Evolutionary conservation across 163 green algal genomes (phyloP), one percentile per base, ranked within the genome.

Genomic region (Scenedesmus sp.): DNA sequence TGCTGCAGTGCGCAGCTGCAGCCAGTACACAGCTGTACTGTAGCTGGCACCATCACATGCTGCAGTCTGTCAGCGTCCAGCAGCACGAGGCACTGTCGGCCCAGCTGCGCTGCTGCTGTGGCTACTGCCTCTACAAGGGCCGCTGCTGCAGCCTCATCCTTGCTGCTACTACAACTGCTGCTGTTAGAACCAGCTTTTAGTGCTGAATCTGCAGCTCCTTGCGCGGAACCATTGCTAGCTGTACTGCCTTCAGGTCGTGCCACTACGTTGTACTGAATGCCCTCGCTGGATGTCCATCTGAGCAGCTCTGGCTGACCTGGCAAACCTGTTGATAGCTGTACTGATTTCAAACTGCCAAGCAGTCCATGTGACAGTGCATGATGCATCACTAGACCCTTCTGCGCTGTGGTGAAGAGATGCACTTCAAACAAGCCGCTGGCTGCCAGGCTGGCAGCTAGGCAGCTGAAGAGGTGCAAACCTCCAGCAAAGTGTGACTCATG

Each of bases 401-500:
- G 67, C 7, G 74, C 74, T 20, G 76, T 66, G 4, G 55, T 87
- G 76, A 91, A 66, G 12, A 86, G 20, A 9, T 77, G 56, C 2
- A 91, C 76, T 13, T 46, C 1, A 4, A 59, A 57, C 15, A 57
- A 2, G 81, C 81, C 81, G 4, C 34, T 34, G 4, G 81, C 62
- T 56, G 76, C 26, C 55, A 79, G 57, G 57, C 56, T 87, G 56
- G 54, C 3, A 18, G 87, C 87, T 13, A 91, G 87, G 57, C 57
- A 87, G 16, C 13, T 62, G 26, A 66, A 86, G 0, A 91, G 57
- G 57, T 91, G 87, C 13, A 91, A 81, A 12, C 87, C 87, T 15
- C 87, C 87, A 26, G 87, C 87, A 52, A 87, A 91, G 59, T 86
- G 74, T 26, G 87, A 34, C 2, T 91, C 87, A 54, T 86, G 74